Percentiles rank a stretch among this genome's conserved stretches.
Evolutionary conservation across 495 filamentous ascomycete genomes (phyloP).

Genomic region (Haplographium delicatum): DNA sequence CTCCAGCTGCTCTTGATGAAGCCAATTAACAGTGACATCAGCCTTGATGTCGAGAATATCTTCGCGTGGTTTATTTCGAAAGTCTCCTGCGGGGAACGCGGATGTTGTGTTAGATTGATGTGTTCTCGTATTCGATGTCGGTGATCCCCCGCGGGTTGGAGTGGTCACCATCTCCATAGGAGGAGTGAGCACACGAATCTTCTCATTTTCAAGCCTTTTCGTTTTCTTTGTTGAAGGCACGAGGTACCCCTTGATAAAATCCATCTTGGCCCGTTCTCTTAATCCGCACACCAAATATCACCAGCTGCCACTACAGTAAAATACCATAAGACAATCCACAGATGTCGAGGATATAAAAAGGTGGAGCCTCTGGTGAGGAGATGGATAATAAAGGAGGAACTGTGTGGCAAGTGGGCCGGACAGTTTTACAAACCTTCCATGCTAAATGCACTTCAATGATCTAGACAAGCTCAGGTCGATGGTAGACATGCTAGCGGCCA

Average conservation of each 20-base stretch:
- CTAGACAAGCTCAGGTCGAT: no score
- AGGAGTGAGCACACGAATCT: neutral
- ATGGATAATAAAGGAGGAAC: no score
- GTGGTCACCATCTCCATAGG: neutral
- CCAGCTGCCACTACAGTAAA: no score
- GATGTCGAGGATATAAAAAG: neutral
- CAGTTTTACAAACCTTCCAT: no score
- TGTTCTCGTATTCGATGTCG: no score
- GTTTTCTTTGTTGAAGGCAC: neutral
- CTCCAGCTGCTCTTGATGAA: constrained; percentile 56
- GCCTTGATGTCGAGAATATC: constrained; percentile 47
- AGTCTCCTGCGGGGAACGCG: constrained; percentile 42
- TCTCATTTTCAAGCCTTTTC: neutral
- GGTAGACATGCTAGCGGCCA: no score
- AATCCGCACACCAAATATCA: no score
- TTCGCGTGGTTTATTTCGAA: constrained; percentile 34
- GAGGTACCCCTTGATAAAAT: neutral
- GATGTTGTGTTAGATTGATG: no score
- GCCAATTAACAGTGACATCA: constrained; percentile 56
- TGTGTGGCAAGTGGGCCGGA: no score
- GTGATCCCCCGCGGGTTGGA: neutral
- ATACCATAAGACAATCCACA: no score
- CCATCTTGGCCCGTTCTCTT: neutral
- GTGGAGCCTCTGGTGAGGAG: neutral
- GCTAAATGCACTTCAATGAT: no score